Conservation (phyloP, 176 grass and related monocot species). For the Bromus sterilis region DNA sequence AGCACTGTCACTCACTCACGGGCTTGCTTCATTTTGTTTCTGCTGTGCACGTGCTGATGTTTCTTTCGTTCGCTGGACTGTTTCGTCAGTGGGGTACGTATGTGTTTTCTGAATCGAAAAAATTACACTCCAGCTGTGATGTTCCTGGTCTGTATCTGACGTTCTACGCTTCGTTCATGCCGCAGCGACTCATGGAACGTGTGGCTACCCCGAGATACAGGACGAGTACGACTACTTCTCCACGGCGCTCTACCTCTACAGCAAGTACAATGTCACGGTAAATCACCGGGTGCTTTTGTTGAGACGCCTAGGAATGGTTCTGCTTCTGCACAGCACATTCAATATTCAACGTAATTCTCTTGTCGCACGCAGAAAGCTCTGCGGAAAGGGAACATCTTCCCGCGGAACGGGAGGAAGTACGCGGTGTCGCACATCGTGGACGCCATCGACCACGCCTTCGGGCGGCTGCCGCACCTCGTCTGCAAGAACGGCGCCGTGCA, state of each 20-base stretch:
- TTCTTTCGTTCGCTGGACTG: background rate
- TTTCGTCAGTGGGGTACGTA: conserved; percentile 78
- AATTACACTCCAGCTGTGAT: background rate
- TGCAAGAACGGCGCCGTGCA: conserved; percentile 41
- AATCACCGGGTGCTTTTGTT: too few relatives aligned
- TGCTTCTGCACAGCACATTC: too few relatives aligned
- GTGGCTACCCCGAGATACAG: conserved; percentile 77
- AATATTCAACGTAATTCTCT: too few relatives aligned
- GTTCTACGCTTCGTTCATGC: background rate
- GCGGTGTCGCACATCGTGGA: conserved; percentile 15
- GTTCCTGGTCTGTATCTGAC: background rate
- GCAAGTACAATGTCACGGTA: conserved; percentile 87
- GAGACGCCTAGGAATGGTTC: too few relatives aligned
- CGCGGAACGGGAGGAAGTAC: conserved; percentile 6
- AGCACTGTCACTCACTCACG: background rate
- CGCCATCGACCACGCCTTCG: conserved; percentile 36
- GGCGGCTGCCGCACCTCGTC: conserved; percentile 36
- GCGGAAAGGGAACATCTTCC: conserved; percentile 13
- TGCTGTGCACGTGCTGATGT: conserved; percentile 40
- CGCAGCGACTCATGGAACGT: conserved; percentile 93
- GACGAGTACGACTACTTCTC: conserved; percentile 94
- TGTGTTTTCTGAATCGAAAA: conserved; percentile 15
- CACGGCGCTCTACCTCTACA: conserved; percentile 69
- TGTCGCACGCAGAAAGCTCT: conserved; percentile 40
- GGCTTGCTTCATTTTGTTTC: background rate